Percentiles rank a stretch among this genome's conserved stretches.
These are phyloP conservation scores for Gossypium stocksii DNA, from an alignment of 345 rosid genomes.

Conservation along the genomic window DNA sequence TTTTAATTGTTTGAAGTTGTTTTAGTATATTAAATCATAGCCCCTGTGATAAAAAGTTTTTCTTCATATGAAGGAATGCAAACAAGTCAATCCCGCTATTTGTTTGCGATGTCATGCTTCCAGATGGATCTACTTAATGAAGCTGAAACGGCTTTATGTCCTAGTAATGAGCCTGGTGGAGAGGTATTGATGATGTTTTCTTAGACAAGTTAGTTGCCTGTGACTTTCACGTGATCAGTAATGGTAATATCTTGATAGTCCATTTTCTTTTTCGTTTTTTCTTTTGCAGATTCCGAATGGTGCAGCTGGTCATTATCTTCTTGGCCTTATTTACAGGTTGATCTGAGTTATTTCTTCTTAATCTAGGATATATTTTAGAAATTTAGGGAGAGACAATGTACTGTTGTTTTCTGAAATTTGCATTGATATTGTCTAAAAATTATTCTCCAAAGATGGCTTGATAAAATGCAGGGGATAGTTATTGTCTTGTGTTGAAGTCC, in stretches of 20 bases:
- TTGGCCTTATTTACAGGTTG: conserved; percentile 94
- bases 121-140: conserved; percentile 93
- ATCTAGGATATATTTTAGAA: neutral
- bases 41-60: neutral
- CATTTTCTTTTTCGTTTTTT: conserved; percentile 9
- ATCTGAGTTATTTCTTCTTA: conserved; percentile 15
- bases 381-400: neutral
- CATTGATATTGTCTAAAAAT: neutral
- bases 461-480: neutral
- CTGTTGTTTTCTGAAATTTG: conserved; percentile 1
- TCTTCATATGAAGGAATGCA: conserved; percentile 62
- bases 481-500: neutral
- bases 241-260: conserved; percentile 13
- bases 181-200: conserved; percentile 49
- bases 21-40: neutral
- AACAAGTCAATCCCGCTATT: conserved; percentile 92
- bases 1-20: conserved; percentile 11
- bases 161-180: conserved; percentile 67
- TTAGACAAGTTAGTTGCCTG: neutral
- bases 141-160: conserved; percentile 86
- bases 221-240: neutral
- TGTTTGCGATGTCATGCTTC: conserved; percentile 93
- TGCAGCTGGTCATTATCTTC: conserved; percentile 96
- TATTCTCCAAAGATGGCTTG: neutral
- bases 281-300: conserved; percentile 77